These are phyloP conservation scores for Colletotrichum costaricense DNA, from an alignment of 2,329 filamentous ascomycete species.

Conservation along the genomic window DNA sequence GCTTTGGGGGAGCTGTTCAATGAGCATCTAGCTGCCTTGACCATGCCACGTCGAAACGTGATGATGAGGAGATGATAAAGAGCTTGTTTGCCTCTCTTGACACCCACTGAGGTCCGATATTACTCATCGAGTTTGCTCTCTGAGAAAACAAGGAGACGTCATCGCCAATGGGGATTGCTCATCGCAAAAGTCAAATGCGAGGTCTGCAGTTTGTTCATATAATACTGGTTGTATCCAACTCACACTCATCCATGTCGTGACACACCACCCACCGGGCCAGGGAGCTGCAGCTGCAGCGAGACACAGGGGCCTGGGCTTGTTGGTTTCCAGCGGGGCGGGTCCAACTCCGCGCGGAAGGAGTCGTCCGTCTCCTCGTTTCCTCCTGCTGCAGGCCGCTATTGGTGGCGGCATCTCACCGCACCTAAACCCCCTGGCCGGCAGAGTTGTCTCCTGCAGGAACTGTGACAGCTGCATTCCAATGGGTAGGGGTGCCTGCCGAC, in stretches of 20 bases:
- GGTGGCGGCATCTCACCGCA: not conserved
- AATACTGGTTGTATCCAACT: not conserved
- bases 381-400: not conserved
- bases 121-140: not conserved
- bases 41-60: not conserved
- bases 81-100: not conserved
- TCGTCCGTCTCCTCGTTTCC: too few relatives aligned
- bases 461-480: not conserved
- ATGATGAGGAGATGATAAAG: not conserved
- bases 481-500: not conserved
- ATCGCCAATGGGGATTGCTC: not conserved
- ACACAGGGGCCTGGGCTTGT: not conserved
- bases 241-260: not conserved
- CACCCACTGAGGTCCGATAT: not conserved
- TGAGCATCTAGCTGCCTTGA: not conserved
- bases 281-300: slow-evolving; percentile 1
- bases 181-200: not conserved
- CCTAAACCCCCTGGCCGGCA: not conserved
- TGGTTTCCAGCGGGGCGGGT: slow-evolving; percentile 6
- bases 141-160: not conserved
- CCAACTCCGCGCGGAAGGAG: not conserved
- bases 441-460: not conserved
- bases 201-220: too few relatives aligned
- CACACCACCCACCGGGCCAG: not conserved
- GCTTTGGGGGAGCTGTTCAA: not conserved